A percentile compares a stretch with the other conserved stretches of the same genome.
Conservation (phyloP, 1,139 yeast species). For the Pneumocystis oryctolagi region DNA sequence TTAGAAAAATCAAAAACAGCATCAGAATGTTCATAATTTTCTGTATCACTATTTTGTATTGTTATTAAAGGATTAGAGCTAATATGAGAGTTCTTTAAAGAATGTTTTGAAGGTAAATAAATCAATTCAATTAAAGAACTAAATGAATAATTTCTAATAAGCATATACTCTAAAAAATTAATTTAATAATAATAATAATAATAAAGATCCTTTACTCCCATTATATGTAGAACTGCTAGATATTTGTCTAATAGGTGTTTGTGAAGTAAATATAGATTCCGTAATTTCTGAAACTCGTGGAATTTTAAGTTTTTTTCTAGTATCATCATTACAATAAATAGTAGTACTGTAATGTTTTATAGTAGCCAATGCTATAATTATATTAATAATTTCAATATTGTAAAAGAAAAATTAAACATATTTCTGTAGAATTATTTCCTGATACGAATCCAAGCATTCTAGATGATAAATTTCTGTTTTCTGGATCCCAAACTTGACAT, state of each 20-base stretch:
- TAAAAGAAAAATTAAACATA: not conserved
- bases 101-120: not conserved
- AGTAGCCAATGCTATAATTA: not conserved
- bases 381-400: not conserved
- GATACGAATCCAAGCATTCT: not conserved
- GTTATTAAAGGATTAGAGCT: not conserved
- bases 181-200: not conserved
- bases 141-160: not conserved
- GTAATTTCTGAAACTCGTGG: not conserved
- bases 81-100: not conserved
- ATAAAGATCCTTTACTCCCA: not conserved
- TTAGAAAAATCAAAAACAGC: not conserved
- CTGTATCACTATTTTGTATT: not conserved
- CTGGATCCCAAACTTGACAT: not conserved
- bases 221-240: not conserved
- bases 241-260: not conserved
- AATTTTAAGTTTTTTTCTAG: not conserved
- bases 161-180: not conserved
- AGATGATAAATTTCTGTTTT: not conserved
- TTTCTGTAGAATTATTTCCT: not conserved
- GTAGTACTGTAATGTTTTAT: not conserved
- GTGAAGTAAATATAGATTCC: not conserved
- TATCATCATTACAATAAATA: not conserved
- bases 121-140: not conserved
- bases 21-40: not conserved